Conservation (phyloP, 345 rosid genomes). For the Excoecaria cochinchinensis region DNA sequence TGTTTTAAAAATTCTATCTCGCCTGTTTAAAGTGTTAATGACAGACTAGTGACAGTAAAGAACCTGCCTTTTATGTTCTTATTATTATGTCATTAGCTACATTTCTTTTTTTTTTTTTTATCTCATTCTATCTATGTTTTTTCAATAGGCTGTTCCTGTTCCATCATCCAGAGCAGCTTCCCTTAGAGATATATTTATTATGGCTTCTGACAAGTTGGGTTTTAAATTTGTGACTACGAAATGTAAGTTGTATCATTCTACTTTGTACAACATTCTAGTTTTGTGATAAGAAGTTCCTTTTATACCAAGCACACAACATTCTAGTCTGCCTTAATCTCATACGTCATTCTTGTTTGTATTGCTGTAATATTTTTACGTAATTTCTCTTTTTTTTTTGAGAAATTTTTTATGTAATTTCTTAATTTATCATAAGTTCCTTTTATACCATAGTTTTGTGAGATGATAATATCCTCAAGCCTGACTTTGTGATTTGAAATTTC, state of each 20-base stretch:
- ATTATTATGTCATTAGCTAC: neutral
- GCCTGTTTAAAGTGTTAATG: neutral
- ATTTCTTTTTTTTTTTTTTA: neutral
- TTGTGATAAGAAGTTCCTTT: too few species aligned
- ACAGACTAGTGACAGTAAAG: neutral
- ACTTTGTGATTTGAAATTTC: neutral
- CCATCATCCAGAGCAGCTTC: slow-evolving; percentile 66
- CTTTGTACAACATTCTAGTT: neutral
- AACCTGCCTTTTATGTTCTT: neutral
- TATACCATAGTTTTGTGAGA: neutral
- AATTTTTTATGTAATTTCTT: neutral
- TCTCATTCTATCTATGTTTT: neutral
- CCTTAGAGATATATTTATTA: slow-evolving; percentile 60
- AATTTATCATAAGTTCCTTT: neutral
- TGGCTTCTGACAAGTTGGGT: slow-evolving; percentile 88
- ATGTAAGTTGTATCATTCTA: slow-evolving; percentile 44
- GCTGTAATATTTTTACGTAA: too few species aligned
- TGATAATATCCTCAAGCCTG: neutral
- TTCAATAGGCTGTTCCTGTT: slow-evolving; percentile 66
- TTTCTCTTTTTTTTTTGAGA: too few species aligned
- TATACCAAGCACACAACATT: too few species aligned
- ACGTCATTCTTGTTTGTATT: too few species aligned
- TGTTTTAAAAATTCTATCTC: neutral
- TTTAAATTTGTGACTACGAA: slow-evolving; percentile 58
- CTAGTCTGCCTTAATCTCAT: too few species aligned